These are phyloP conservation scores for Syzygium grande DNA, from an alignment of 345 rosid genomes.

Conservation along the genomic window DNA sequence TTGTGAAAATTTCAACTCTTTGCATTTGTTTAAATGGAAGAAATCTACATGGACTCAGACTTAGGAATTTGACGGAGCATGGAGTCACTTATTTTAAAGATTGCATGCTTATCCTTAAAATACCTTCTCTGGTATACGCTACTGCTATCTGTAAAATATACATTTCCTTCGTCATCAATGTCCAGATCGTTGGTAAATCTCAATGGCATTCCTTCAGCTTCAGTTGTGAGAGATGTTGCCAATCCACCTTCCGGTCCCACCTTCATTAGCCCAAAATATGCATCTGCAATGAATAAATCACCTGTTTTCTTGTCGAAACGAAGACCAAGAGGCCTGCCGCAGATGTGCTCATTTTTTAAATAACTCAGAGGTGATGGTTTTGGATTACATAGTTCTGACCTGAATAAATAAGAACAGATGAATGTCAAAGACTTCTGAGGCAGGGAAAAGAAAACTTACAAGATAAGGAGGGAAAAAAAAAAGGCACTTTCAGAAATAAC, in stretches of 20 bases:
- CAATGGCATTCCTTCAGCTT: conserved; percentile 75
- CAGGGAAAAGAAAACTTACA: neutral
- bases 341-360: conserved; percentile 77
- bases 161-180: conserved; percentile 72
- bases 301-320: conserved; percentile 75
- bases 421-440: neutral
- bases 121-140: conserved; percentile 66
- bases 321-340: conserved; percentile 93
- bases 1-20: neutral
- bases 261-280: conserved; percentile 82
- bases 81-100: neutral
- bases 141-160: conserved; percentile 95
- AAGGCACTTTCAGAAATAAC: neutral
- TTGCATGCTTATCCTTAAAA: neutral
- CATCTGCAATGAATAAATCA: conserved; percentile 88
- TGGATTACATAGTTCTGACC: conserved; percentile 68
- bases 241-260: conserved; percentile 92
- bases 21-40: neutral
- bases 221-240: conserved; percentile 60
- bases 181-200: conserved; percentile 87
- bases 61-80: neutral
- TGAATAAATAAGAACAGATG: conserved; percentile 9
- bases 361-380: conserved; percentile 57
- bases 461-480: neutral
- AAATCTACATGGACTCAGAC: neutral